A percentile compares a stretch with the other conserved stretches of the same genome.
Conservation (phyloP, 2,329 filamentous ascomycete genomes). For the Polytolypa hystricis region DNA sequence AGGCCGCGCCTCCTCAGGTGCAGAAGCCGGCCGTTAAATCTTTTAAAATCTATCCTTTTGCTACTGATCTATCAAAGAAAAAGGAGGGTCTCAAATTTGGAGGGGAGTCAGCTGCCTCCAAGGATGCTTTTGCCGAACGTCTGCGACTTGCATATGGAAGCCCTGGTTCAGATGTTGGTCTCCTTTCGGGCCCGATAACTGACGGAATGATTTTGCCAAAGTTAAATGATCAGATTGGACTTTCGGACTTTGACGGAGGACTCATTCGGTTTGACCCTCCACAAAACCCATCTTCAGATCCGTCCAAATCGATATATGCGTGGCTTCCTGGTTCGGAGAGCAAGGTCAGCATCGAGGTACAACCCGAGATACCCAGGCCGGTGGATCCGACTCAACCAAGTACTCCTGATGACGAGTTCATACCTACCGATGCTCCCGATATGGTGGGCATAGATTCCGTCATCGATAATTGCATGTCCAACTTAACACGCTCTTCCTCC, state of each 20-base stretch:
- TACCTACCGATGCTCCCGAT: conserved; percentile 43
- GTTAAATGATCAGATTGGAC: conserved; percentile 42
- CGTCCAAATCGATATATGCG: conserved; percentile 22
- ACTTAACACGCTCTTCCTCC: conserved; percentile 76
- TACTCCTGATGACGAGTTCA: conserved; percentile 42
- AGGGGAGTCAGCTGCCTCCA: conserved; percentile 72
- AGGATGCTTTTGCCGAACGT: conserved; percentile 60
- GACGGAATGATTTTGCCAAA: conserved; percentile 71
- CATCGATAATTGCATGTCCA: conserved; percentile 59
- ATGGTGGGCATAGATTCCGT: conserved; percentile 79
- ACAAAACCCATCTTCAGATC: conserved; percentile 23
- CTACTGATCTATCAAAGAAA: conserved; percentile 42
- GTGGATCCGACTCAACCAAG: conserved; percentile 33
- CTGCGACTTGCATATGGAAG: conserved; percentile 62
- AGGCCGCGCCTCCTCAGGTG: conserved; percentile 66
- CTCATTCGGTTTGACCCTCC: conserved; percentile 66
- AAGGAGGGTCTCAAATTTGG: conserved; percentile 70
- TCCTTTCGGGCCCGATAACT: conserved; percentile 76
- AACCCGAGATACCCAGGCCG: conserved; percentile 59
- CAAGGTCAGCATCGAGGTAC: conserved; percentile 63
- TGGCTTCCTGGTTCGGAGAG: conserved; percentile 75
- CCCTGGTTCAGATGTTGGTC: conserved; percentile 43
- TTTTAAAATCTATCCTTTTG: conserved; percentile 74
- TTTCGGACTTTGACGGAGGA: conserved; percentile 68
- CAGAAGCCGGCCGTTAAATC: conserved; percentile 53